phyloP scores from a whole-genome alignment of 1,284 basidiomycete species.

The Leccinum pallidistipes region DNA sequence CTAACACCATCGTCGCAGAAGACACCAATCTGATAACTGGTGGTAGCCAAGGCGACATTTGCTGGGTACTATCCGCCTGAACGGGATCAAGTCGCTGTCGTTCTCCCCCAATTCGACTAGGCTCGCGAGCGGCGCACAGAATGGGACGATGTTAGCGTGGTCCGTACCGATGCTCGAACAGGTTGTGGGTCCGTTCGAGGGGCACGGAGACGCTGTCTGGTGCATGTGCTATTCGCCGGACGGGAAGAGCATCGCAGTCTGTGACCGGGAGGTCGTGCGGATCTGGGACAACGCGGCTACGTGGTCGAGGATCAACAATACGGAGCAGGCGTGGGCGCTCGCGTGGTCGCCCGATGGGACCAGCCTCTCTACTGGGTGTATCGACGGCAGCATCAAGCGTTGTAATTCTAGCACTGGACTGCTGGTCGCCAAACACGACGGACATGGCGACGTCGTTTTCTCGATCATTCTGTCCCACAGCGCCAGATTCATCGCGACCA shows the following conservation, averaged over 20 bases:
- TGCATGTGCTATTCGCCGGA: constrained; percentile 22
- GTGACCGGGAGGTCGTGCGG: constrained; percentile 21
- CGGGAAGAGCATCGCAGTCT: constrained; percentile 21
- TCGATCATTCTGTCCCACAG: constrained; percentile 15
- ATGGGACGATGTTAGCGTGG: constrained; percentile 29
- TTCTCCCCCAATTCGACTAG: constrained; percentile 22
- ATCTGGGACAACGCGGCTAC: constrained; percentile 20
- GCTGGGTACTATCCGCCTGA: too few species aligned
- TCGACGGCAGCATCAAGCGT: constrained; percentile 19
- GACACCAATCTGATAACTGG: too few species aligned
- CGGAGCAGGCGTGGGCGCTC: constrained; percentile 25
- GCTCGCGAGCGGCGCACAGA: constrained; percentile 20
- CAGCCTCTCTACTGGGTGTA: constrained; percentile 15
- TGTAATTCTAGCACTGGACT: constrained; percentile 12
- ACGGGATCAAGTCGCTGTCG: constrained; percentile 16
- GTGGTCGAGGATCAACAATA: constrained; percentile 5
- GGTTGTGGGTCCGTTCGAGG: constrained; percentile 6
- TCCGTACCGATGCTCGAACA: constrained; percentile 5
- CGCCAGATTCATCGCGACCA: constrained; percentile 23
- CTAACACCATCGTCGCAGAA: too few species aligned
- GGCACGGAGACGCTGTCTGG: constrained; percentile 21
- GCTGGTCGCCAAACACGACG: background rate
- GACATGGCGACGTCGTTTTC: constrained; percentile 18
- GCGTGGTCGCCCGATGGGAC: constrained; percentile 19
- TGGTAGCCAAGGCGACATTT: too few species aligned